These are phyloP conservation scores for Entoloma clypeatum DNA, from an alignment of 1,284 basidiomycete species.

Conservation along the genomic window DNA sequence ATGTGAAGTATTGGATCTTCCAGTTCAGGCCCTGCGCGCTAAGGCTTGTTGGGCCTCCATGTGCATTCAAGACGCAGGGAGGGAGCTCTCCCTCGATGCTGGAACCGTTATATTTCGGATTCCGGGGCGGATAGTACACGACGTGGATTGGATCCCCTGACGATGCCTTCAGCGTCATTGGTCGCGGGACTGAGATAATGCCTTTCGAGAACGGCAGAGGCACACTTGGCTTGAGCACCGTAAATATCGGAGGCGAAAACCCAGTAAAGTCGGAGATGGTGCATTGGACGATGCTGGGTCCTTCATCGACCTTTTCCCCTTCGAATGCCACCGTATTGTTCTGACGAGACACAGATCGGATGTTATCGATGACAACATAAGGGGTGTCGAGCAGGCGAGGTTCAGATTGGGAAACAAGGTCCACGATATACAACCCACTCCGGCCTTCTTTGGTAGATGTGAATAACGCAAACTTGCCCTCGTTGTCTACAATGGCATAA, in stretches of 20 bases:
- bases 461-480: slow-evolving; percentile 41
- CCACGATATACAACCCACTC: slow-evolving; percentile 45
- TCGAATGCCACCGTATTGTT: slow-evolving; percentile 41
- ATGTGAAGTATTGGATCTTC: slow-evolving; percentile 59
- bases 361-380: slow-evolving; percentile 41
- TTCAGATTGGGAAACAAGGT: slow-evolving; percentile 32
- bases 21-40: slow-evolving; percentile 46
- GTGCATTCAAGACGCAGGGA: slow-evolving; percentile 58
- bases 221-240: slow-evolving; percentile 26
- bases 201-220: slow-evolving; percentile 22
- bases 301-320: slow-evolving; percentile 41
- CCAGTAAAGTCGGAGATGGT: slow-evolving; percentile 21
- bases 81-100: slow-evolving; percentile 50
- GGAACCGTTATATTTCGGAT: slow-evolving; percentile 49
- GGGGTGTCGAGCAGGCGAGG: slow-evolving; percentile 37
- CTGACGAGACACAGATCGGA: slow-evolving; percentile 36
- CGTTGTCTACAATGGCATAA: slow-evolving; percentile 45
- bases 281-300: slow-evolving; percentile 37
- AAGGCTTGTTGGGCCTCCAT: slow-evolving; percentile 63
- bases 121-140: slow-evolving; percentile 60
- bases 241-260: slow-evolving; percentile 23
- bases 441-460: slow-evolving; percentile 48
- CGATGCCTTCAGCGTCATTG: slow-evolving; percentile 38
- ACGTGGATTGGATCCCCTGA: slow-evolving; percentile 47
- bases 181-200: slow-evolving; percentile 43